These are phyloP conservation scores for Lactarius pseudohatsudake DNA, from an alignment of 768 basidiomycete genomes.

Conservation along the genomic window DNA sequence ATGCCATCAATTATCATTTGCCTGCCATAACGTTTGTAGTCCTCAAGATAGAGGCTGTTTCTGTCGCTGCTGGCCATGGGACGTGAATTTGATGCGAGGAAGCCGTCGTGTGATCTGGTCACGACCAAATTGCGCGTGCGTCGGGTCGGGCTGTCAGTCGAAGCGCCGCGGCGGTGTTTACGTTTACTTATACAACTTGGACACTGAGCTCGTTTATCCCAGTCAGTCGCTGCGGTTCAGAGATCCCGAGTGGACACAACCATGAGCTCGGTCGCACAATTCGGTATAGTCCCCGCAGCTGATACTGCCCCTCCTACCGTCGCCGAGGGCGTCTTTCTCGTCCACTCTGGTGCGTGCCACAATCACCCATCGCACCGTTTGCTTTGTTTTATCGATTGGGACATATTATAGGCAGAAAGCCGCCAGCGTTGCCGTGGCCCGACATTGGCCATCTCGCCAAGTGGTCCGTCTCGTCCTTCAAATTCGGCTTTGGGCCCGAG, in stretches of 20 bases:
- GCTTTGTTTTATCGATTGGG: neutral
- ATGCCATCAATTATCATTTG: conserved; percentile 95
- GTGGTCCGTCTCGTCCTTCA: conserved; percentile 96
- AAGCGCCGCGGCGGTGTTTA: neutral
- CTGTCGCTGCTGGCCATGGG: conserved; percentile 5
- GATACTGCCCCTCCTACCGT: conserved; percentile 1
- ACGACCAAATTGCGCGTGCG: neutral
- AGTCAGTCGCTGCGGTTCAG: neutral
- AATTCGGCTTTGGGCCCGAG: conserved; percentile 95
- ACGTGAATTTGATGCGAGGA: neutral
- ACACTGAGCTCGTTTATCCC: neutral
- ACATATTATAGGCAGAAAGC: conserved; percentile 37
- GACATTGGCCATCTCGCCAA: conserved; percentile 86
- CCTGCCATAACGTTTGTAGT: conserved; percentile 90
- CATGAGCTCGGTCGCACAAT: conserved; percentile 21
- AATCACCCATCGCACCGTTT: neutral
- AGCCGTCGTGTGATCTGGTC: neutral
- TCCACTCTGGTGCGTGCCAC: conserved; percentile 39
- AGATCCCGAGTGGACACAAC: neutral
- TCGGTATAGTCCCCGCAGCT: neutral
- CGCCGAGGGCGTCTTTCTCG: conserved; percentile 41
- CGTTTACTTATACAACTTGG: neutral
- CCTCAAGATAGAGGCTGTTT: conserved; percentile 42
- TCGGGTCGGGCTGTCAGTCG: neutral
- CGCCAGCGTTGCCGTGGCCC: conserved; percentile 65